phyloP scores from a whole-genome alignment of 768 basidiomycete genomes.

The Basidioascus undulatus region DNA sequence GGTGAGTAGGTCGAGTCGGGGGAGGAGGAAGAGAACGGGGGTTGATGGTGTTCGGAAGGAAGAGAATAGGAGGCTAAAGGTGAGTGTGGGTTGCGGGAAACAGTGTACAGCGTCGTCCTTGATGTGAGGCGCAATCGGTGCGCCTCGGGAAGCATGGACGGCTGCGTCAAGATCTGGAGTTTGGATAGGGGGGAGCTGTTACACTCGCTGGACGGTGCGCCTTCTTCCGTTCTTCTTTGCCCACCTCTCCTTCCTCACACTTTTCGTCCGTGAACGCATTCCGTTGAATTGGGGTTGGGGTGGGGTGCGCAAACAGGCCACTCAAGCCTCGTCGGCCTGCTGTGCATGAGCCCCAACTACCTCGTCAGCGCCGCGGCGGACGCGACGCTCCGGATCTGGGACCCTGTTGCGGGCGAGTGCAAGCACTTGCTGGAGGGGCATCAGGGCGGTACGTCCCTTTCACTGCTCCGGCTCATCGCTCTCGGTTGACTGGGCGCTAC shows the following conservation, averaged over 20 bases:
- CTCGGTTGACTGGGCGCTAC: no score
- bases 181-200: slow-evolving; percentile 54
- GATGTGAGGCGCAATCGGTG: slow-evolving; percentile 68
- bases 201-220: slow-evolving; percentile 56
- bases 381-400: slow-evolving; percentile 83
- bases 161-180: slow-evolving; percentile 87
- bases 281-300: no score
- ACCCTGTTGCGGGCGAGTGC: slow-evolving; percentile 57
- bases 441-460: no score
- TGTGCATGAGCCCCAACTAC: slow-evolving; percentile 67
- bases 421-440: slow-evolving; percentile 68
- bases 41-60: neutral
- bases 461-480: no score
- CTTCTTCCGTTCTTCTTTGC: no score
- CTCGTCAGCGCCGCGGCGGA: slow-evolving; percentile 94
- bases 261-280: no score
- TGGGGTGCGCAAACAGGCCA: no score
- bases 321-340: slow-evolving; percentile 77
- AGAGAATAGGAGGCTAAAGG: neutral
- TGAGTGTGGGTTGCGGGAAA: neutral
- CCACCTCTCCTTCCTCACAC: no score
- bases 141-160: slow-evolving; percentile 95
- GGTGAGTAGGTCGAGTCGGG: slow-evolving; percentile 14
- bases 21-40: neutral
- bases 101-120: slow-evolving; percentile 87